Conservation (phyloP, 2,329 filamentous ascomycete genomes). For the Colletotrichum kahawae region DNA sequence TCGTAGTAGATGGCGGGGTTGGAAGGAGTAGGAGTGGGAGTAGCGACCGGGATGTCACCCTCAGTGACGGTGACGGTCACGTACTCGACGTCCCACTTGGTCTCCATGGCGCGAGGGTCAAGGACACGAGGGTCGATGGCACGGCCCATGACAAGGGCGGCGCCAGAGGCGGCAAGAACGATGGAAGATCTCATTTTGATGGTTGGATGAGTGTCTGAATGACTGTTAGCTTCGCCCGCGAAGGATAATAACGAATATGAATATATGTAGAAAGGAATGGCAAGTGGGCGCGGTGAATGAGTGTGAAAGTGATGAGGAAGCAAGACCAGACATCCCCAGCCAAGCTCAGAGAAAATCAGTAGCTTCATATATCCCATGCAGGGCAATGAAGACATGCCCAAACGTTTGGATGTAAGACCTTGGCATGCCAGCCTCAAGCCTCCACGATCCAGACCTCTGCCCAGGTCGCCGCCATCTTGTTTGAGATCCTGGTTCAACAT, state of each 20-base stretch:
- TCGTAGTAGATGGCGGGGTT: conserved; percentile 5
- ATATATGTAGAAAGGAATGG: background rate
- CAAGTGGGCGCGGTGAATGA: background rate
- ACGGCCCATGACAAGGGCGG: conserved; percentile 49
- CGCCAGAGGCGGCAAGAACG: conserved; percentile 49
- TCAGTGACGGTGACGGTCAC: conserved; percentile 52
- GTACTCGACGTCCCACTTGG: conserved; percentile 44
- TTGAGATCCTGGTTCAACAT: background rate
- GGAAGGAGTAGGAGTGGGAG: conserved; percentile 26
- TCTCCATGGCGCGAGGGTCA: conserved; percentile 41
- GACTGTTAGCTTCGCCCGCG: conserved; percentile 23
- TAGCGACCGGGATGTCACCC: conserved; percentile 22
- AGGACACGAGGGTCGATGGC: conserved; percentile 46
- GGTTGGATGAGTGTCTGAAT: conserved; percentile 11
- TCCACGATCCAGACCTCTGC: background rate
- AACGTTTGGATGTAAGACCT: background rate
- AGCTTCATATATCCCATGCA: background rate
- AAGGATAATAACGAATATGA: background rate
- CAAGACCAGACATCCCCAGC: background rate
- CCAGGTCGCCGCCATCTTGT: background rate
- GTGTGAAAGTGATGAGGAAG: background rate
- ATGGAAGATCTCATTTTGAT: conserved; percentile 56
- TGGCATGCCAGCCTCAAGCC: background rate
- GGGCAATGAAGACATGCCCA: background rate
- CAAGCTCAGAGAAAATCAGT: background rate